These are phyloP conservation scores for Noccaea bulbosa DNA, from an alignment of 345 rosid species.

Conservation along the genomic window DNA sequence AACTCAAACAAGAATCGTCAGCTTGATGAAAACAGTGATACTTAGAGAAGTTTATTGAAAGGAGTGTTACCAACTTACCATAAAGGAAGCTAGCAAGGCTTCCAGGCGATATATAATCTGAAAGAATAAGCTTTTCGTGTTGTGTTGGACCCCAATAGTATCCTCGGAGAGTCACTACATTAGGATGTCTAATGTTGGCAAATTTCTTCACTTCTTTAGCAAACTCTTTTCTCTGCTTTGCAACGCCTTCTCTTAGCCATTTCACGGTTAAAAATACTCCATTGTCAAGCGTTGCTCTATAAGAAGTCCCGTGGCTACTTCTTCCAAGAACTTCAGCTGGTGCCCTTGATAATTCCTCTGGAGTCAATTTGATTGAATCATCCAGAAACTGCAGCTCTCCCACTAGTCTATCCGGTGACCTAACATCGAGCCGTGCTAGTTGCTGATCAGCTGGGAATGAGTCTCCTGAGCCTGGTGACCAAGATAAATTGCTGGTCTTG, in stretches of 20 bases:
- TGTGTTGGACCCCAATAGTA: conserved; percentile 99
- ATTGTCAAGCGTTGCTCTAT: conserved; percentile 86
- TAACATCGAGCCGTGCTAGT: conserved; percentile 78
- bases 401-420: conserved; percentile 87
- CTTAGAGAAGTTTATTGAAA: not conserved
- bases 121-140: conserved; percentile 97
- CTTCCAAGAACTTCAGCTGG: conserved; percentile 98
- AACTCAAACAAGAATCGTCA: conserved; percentile 25
- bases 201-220: conserved; percentile 97
- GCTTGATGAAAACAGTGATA: not conserved
- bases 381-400: conserved; percentile 95
- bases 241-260: conserved; percentile 99
- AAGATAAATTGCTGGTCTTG: conserved; percentile 72
- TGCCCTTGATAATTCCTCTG: conserved; percentile 93
- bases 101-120: conserved; percentile 91
- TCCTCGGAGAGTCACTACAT: conserved; percentile 92
- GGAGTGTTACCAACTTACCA: conserved; percentile 51
- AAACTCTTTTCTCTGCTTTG: conserved; percentile 92
- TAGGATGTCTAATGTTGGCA: conserved; percentile 94
- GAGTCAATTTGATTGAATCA: conserved; percentile 82
- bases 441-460: conserved; percentile 79
- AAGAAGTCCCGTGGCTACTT: conserved; percentile 98
- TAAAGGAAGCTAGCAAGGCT: conserved; percentile 97
- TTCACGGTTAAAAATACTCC: conserved; percentile 90
- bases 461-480: conserved; percentile 97